Conservation (phyloP, 768 basidiomycete species). For the Grammothele lineata region DNA sequence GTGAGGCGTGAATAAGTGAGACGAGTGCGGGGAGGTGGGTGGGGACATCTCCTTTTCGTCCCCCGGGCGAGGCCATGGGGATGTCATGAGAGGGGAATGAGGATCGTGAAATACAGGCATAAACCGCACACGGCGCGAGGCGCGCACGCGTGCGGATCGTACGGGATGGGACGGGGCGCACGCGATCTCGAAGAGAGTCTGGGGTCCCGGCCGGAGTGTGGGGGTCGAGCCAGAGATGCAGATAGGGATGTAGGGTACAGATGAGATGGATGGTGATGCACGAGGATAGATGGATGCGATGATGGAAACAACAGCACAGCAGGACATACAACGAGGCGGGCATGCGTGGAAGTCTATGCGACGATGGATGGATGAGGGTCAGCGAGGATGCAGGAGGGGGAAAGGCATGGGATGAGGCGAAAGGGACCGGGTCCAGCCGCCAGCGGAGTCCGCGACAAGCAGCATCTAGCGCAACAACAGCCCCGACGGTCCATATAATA, state of each 20-base stretch:
- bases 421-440: background rate
- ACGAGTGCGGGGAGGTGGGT: no score
- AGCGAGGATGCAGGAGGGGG: background rate
- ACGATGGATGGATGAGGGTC: background rate
- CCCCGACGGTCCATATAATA: conserved; percentile 2
- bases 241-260: no score
- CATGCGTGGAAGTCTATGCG: no score
- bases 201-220: no score
- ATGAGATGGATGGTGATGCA: conserved; percentile 2
- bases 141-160: no score
- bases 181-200: no score
- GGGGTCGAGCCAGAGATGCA: no score
- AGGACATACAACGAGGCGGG: conserved; percentile 2
- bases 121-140: no score
- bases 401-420: no score
- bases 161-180: no score
- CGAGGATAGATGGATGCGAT: background rate
- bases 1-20: no score
- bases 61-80: background rate
- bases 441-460: conserved; percentile 4
- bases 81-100: conserved; percentile 1
- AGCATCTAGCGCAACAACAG: conserved; percentile 7
- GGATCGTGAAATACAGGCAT: background rate
- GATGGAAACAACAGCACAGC: conserved; percentile 11
- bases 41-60: conserved; percentile 15